Evolutionary conservation across 495 filamentous ascomycete species (phyloP).

Genomic region (Talaromyces nanjingensis): DNA sequence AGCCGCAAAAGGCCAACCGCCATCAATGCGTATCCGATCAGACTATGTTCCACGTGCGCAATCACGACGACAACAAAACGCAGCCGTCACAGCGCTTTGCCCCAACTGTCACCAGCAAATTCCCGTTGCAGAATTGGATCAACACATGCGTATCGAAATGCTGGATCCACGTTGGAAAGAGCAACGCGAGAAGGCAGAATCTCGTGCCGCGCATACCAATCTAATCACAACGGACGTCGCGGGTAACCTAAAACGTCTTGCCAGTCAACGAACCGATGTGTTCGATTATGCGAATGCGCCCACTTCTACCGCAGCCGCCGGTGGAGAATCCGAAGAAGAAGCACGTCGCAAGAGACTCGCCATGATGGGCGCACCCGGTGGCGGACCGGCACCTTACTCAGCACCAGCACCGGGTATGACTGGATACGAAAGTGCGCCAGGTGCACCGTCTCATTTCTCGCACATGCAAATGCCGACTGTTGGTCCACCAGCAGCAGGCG

Average conservation of each 20-base stretch:
- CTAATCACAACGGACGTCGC: constrained; percentile 81
- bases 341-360: constrained; percentile 9
- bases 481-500: constrained; percentile 15
- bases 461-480: constrained; percentile 9
- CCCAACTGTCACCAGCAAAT: constrained; percentile 92
- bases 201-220: constrained; percentile 79
- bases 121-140: constrained; percentile 75
- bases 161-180: constrained; percentile 96
- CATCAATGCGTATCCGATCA: constrained; percentile 83
- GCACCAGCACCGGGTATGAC: neutral
- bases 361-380: constrained; percentile 1
- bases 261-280: constrained; percentile 86
- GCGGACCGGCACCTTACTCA: neutral
- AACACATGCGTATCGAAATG: constrained; percentile 94
- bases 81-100: constrained; percentile 67
- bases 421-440: constrained; percentile 16
- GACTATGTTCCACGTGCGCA: constrained; percentile 87
- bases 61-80: constrained; percentile 54
- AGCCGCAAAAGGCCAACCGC: constrained; percentile 46
- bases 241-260: constrained; percentile 91
- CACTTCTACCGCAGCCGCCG: neutral
- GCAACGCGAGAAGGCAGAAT: constrained; percentile 80
- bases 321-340: constrained; percentile 25
- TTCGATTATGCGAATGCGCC: constrained; percentile 54
- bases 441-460: constrained; percentile 1